These are phyloP conservation scores for Dioscorea zingiberensis DNA, from an alignment of 106 monocot genomes.

Conservation along the genomic window DNA sequence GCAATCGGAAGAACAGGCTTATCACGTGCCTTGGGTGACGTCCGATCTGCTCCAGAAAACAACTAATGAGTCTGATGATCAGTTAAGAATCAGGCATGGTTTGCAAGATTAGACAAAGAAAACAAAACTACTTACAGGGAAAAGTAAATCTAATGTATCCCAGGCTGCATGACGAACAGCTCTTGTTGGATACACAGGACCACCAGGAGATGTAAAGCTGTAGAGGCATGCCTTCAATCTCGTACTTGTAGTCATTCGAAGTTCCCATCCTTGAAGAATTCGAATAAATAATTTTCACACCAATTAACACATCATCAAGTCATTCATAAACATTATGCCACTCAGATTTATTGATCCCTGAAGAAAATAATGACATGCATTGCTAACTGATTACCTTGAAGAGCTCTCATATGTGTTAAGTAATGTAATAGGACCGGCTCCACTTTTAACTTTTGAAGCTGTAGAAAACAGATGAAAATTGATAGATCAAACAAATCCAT, in stretches of 20 bases:
- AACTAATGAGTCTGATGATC: background rate
- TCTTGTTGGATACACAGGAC: constrained; percentile 95
- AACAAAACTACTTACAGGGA: constrained; percentile 66
- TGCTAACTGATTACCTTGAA: constrained; percentile 50
- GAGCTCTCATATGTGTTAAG: constrained; percentile 57
- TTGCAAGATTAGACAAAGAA: too few relatives aligned
- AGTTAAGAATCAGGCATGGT: background rate
- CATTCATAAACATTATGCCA: too few relatives aligned
- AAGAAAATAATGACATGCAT: too few relatives aligned
- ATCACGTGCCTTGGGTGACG: constrained; percentile 82
- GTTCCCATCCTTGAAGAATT: constrained; percentile 51
- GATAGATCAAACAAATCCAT: background rate
- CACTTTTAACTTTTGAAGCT: constrained; percentile 97
- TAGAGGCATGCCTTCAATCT: constrained; percentile 89
- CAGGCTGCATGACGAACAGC: constrained; percentile 95
- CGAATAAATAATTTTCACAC: background rate
- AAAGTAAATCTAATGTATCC: constrained; percentile 80
- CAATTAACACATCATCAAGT: too few relatives aligned
- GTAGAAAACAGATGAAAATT: background rate
- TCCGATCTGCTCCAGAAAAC: constrained; percentile 51
- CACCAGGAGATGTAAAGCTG: constrained; percentile 97
- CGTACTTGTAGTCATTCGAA: constrained; percentile 93
- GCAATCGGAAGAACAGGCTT: constrained; percentile 89
- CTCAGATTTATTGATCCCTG: too few relatives aligned
- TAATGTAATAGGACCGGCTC: constrained; percentile 94